A percentile compares a stretch with the other conserved stretches of the same genome.
phyloP scores from a whole-genome alignment of 805 yeast genomes.

The Komagataella populi region DNA sequence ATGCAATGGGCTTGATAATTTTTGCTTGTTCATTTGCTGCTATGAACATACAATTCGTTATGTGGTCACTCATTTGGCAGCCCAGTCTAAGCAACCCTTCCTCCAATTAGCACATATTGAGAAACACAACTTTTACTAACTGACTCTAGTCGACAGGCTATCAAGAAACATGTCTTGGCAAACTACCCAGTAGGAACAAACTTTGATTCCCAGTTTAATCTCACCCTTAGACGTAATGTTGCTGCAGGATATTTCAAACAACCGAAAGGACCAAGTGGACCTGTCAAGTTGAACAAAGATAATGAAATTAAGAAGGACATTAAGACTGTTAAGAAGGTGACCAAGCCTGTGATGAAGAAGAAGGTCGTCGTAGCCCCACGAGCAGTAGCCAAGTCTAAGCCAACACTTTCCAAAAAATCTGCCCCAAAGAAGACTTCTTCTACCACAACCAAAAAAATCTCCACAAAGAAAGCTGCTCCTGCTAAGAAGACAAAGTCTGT shows the following conservation, averaged over 20 bases:
- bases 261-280: slow-evolving; percentile 87
- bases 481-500: slow-evolving; percentile 1
- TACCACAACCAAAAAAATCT: slow-evolving; percentile 9
- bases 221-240: slow-evolving; percentile 73
- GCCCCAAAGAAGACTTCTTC: slow-evolving; percentile 16
- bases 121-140: neutral
- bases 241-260: slow-evolving; percentile 62
- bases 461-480: neutral
- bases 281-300: slow-evolving; percentile 45
- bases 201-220: slow-evolving; percentile 66
- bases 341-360: slow-evolving; percentile 16
- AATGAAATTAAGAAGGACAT: slow-evolving; percentile 10
- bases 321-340: slow-evolving; percentile 15
- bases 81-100: slow-evolving; percentile 6
- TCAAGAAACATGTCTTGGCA: slow-evolving; percentile 69
- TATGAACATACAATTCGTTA: neutral
- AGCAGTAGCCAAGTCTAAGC: slow-evolving; percentile 3
- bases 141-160: slow-evolving; percentile 56
- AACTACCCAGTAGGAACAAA: slow-evolving; percentile 45
- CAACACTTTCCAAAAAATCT: slow-evolving; percentile 12
- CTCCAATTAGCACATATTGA: neutral
- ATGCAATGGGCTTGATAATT: too few relatives aligned
- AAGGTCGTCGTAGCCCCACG: slow-evolving; percentile 10
- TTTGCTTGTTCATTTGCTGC: neutral
- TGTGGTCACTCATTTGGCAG: neutral